phyloP scores from a whole-genome alignment of 257 asterid species.

The Rauvolfia tetraphylla region DNA sequence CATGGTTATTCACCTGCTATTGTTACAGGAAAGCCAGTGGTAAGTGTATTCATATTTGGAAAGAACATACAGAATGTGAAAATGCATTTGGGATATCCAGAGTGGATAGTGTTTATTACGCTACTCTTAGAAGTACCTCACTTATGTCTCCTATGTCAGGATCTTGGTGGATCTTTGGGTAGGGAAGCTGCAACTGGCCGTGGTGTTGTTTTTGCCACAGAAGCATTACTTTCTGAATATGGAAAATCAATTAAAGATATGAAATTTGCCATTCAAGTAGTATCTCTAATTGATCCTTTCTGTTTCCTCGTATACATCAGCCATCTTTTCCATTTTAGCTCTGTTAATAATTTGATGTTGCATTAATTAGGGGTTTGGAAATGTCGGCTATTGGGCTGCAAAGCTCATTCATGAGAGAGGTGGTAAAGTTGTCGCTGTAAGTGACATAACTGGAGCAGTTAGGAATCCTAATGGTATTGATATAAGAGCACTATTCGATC shows the following conservation, averaged over 20 bases:
- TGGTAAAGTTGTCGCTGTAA: slow-evolving; percentile 78
- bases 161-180: slow-evolving; percentile 92
- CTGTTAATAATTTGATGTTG: slow-evolving; percentile 6
- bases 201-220: slow-evolving; percentile 80
- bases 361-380: slow-evolving; percentile 70
- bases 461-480: slow-evolving; percentile 63
- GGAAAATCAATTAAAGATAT: slow-evolving; percentile 70
- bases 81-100: background rate
- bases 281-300: slow-evolving; percentile 4
- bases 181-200: slow-evolving; percentile 98
- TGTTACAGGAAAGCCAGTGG: slow-evolving; percentile 94
- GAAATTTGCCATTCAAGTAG: slow-evolving; percentile 77
- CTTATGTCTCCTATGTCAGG: slow-evolving; percentile 39
- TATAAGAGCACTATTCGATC: slow-evolving; percentile 54
- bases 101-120: background rate
- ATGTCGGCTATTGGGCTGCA: slow-evolving; percentile 93
- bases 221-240: slow-evolving; percentile 80
- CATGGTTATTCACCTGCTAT: slow-evolving; percentile 97
- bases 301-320: background rate
- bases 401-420: slow-evolving; percentile 78
- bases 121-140: slow-evolving; percentile 5
- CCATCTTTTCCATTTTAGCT: background rate
- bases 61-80: background rate
- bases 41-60: slow-evolving; percentile 29
- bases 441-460: slow-evolving; percentile 86